Percentiles rank a stretch among this genome's conserved stretches.
These are phyloP conservation scores for Mycocentrospora acerina DNA, from an alignment of 2,329 filamentous ascomycete species.

Conservation along the genomic window DNA sequence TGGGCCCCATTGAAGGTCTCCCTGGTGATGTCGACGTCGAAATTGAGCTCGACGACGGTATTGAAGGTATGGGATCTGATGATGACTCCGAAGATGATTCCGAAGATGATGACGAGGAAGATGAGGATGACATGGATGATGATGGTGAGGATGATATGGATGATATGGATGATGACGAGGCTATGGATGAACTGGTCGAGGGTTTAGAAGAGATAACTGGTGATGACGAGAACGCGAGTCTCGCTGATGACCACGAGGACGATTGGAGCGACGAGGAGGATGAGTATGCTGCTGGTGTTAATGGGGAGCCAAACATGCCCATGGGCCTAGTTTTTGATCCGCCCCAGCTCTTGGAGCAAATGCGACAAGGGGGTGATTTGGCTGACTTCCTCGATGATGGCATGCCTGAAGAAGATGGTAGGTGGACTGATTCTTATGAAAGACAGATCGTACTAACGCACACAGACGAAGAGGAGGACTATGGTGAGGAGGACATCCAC, in stretches of 20 bases:
- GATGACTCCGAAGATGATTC: conserved; percentile 58
- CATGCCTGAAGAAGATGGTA: conserved; percentile 57
- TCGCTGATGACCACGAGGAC: conserved; percentile 43
- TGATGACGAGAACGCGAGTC: conserved; percentile 51
- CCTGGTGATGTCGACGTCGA: conserved; percentile 73
- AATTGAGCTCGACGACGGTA: conserved; percentile 76
- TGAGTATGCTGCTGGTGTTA: conserved; percentile 45
- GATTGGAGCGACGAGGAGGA: conserved; percentile 52
- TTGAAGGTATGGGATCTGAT: conserved; percentile 59
- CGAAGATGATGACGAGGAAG: conserved; percentile 49
- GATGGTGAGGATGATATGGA: conserved; percentile 37
- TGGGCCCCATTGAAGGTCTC: conserved; percentile 70
- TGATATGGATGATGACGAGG: conserved; percentile 41
- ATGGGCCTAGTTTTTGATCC: conserved; percentile 39
- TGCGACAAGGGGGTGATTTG: conserved; percentile 49
- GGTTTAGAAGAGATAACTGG: conserved; percentile 49
- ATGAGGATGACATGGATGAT: conserved; percentile 56
- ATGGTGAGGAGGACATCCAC: conserved; percentile 66
- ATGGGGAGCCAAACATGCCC: conserved; percentile 57
- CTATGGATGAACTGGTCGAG: conserved; percentile 33
- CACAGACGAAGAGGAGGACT: conserved; percentile 64
- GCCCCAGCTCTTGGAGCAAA: conserved; percentile 41
- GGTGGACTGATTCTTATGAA: conserved; percentile 42
- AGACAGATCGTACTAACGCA: conserved; percentile 34
- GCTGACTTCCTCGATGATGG: conserved; percentile 60